Conservation (phyloP, 495 filamentous ascomycete species). For the Parathielavia hyrcaniae region DNA sequence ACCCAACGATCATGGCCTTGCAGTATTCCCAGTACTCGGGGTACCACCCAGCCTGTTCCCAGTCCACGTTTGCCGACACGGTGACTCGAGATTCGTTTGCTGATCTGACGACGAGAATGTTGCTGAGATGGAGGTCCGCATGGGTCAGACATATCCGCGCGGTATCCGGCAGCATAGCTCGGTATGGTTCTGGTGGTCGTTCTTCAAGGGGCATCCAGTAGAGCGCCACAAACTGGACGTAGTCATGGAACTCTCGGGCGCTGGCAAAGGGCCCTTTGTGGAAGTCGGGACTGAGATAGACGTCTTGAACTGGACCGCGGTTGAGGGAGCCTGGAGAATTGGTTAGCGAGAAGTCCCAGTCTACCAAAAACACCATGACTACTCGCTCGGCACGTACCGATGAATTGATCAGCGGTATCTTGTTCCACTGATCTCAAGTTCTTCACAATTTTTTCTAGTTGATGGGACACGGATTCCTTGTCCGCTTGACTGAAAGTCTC, state of each 20-base stretch:
- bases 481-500: background rate
- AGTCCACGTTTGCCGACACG: background rate
- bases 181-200: background rate
- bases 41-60: slow-evolving; percentile 1
- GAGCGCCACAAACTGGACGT: background rate
- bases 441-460: background rate
- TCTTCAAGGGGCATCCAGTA: background rate
- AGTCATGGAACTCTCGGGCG: background rate
- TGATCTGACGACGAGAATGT: background rate
- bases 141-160: background rate
- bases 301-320: background rate
- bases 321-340: background rate
- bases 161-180: background rate
- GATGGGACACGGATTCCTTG: background rate
- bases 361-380: background rate
- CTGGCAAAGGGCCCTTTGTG: background rate
- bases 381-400: background rate
- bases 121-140: background rate
- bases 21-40: background rate
- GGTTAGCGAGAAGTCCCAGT: background rate
- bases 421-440: background rate
- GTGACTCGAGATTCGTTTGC: background rate
- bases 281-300: background rate
- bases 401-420: background rate
- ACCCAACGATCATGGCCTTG: slow-evolving; percentile 1